Evolutionary conservation across 1,139 yeast species (phyloP).

Genomic region (Nematodospora anomalae): DNA sequence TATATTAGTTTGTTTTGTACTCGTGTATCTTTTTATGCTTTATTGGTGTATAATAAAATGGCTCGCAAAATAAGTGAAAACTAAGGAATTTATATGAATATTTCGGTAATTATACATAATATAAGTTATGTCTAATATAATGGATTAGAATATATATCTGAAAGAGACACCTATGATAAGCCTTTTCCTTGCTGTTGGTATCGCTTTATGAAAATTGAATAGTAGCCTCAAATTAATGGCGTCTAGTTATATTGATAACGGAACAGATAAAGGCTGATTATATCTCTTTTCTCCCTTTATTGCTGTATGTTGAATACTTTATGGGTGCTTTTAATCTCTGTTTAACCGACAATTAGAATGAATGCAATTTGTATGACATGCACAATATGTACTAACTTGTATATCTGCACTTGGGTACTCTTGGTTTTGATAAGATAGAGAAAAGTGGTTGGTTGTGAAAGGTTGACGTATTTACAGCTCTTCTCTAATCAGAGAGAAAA

Average conservation of each 20-base stretch:
- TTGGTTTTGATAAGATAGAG: neutral
- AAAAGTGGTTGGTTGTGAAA: neutral
- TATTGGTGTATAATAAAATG: constrained; percentile 11
- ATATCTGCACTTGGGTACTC: neutral
- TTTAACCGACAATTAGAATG: too few relatives aligned
- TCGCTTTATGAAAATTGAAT: too few relatives aligned
- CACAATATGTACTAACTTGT: too few relatives aligned
- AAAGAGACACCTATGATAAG: neutral
- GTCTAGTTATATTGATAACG: too few relatives aligned
- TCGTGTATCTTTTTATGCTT: neutral
- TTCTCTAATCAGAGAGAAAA: neutral
- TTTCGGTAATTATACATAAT: constrained; percentile 12
- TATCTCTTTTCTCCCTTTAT: too few relatives aligned
- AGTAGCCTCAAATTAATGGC: too few relatives aligned
- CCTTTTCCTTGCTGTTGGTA: neutral
- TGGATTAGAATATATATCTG: neutral
- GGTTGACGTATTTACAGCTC: neutral
- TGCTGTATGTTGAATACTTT: too few relatives aligned
- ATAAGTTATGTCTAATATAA: neutral
- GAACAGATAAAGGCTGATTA: neutral
- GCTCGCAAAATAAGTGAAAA: constrained; percentile 11
- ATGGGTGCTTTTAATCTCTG: too few relatives aligned
- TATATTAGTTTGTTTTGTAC: neutral
- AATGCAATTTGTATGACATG: too few relatives aligned
- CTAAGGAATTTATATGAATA: constrained; percentile 10